A percentile compares a stretch with the other conserved stretches of the same genome.
These are phyloP conservation scores for Albizia julibrissin DNA, from an alignment of 306 rosid genomes.

Conservation along the genomic window DNA sequence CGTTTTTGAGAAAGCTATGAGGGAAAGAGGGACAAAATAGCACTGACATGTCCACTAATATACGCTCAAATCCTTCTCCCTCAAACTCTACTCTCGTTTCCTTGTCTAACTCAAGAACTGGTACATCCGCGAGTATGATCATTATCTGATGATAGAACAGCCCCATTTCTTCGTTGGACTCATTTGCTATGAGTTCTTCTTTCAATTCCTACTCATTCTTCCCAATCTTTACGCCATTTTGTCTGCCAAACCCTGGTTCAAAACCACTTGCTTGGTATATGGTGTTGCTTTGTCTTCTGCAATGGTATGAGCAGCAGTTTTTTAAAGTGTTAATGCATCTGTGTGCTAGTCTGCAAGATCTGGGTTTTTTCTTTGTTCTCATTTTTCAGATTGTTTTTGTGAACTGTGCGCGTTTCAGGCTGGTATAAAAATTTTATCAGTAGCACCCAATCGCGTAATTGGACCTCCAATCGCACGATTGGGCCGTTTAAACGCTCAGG, in stretches of 20 bases:
- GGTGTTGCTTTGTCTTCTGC: conserved; percentile 63
- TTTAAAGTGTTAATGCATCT: background rate
- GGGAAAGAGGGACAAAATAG: background rate
- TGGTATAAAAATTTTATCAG: too few relatives aligned
- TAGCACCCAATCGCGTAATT: too few relatives aligned
- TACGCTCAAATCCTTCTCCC: background rate
- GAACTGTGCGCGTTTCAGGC: background rate
- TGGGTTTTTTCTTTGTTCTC: background rate
- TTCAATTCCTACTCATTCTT: conserved; percentile 73
- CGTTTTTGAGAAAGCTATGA: background rate
- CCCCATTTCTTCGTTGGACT: conserved; percentile 46
- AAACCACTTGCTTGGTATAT: conserved; percentile 75
- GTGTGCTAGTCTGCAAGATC: background rate
- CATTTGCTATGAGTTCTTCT: conserved; percentile 64
- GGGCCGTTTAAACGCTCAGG: too few relatives aligned
- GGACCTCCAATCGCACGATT: too few relatives aligned
- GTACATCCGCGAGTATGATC: background rate
- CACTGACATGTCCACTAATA: background rate
- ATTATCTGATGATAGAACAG: background rate
- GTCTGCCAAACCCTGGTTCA: conserved; percentile 62
- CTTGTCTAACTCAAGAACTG: background rate
- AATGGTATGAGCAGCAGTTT: conserved; percentile 50
- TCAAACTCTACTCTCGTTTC: background rate
- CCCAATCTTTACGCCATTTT: conserved; percentile 56
- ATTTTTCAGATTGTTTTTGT: background rate